These are phyloP conservation scores for Echium plantagineum DNA, from an alignment of 257 asterid genomes.

Conservation along the genomic window DNA sequence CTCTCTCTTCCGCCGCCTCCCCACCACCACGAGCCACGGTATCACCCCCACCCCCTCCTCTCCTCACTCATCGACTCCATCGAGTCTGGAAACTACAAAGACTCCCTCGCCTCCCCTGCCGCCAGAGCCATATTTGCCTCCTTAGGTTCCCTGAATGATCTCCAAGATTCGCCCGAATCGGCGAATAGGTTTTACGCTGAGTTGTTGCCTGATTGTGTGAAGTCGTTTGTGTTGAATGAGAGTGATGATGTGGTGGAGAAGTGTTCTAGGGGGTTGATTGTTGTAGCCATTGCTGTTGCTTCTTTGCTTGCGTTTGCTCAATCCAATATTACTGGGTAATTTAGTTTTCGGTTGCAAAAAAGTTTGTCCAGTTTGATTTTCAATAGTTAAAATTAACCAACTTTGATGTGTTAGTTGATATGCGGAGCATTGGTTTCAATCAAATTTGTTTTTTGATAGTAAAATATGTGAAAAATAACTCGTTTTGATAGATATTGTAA, in stretches of 20 bases:
- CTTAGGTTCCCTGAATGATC: slow-evolving; percentile 9
- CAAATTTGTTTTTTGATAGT: neutral
- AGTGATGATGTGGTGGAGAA: slow-evolving; percentile 14
- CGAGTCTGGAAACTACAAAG: slow-evolving; percentile 56
- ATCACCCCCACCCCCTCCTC: slow-evolving; percentile 27
- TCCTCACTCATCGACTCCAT: slow-evolving; percentile 35
- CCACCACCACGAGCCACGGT: slow-evolving; percentile 18
- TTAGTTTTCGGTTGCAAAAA: no score
- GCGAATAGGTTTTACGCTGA: slow-evolving; percentile 51
- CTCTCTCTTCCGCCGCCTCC: slow-evolving; percentile 57
- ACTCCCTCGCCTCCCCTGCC: slow-evolving; percentile 49
- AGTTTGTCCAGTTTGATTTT: no score
- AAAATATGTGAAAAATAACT: slow-evolving; percentile 1
- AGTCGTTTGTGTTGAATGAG: slow-evolving; percentile 25
- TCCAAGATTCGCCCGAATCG: slow-evolving; percentile 31
- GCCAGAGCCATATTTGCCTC: slow-evolving; percentile 32
- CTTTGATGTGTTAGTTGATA: no score
- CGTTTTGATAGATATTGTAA: no score
- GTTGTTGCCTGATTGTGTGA: slow-evolving; percentile 40
- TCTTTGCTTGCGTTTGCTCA: slow-evolving; percentile 72
- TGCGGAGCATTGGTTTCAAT: no score
- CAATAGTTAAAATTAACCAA: no score
- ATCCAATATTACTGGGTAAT: slow-evolving; percentile 70
- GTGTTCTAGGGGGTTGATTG: slow-evolving; percentile 43
- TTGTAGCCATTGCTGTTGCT: slow-evolving; percentile 62